A percentile compares a stretch with the other conserved stretches of the same genome.
phyloP scores from a whole-genome alignment of 2,329 filamentous ascomycete genomes.

The Bipolaris sorokiniana region DNA sequence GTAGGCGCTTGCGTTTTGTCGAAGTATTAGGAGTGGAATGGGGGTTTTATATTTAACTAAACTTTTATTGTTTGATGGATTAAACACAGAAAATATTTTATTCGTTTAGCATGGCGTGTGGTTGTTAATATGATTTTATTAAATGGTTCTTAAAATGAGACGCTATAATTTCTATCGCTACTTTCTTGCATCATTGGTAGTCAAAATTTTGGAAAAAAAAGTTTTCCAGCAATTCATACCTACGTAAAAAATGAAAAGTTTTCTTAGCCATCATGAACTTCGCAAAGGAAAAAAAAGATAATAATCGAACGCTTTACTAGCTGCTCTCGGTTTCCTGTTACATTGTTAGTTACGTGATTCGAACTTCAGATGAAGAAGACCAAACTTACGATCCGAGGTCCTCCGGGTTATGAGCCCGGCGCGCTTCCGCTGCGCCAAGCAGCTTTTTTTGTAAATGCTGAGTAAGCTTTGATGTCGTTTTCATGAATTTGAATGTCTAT shows the following conservation, averaged over 20 bases:
- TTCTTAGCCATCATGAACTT: no score
- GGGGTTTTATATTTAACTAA: background rate
- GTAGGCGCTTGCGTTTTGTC: conserved; percentile 1
- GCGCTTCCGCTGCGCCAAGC: conserved; percentile 45
- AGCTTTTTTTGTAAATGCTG: conserved; percentile 23
- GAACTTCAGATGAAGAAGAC: background rate
- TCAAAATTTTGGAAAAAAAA: no score
- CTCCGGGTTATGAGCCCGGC: conserved; percentile 48
- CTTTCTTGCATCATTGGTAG: no score
- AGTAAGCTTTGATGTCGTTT: no score
- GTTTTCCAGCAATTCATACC: no score
- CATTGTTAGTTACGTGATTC: background rate
- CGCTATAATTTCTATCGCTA: no score
- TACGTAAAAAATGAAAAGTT: no score
- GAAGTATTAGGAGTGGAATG: background rate
- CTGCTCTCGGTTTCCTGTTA: conserved; percentile 7
- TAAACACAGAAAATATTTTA: background rate
- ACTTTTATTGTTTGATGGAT: no score
- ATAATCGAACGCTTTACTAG: background rate
- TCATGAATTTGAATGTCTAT: no score
- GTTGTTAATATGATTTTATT: background rate
- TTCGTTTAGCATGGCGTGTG: background rate
- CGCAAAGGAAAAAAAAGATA: background rate
- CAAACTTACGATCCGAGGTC: conserved; percentile 31
- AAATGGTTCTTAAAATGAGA: background rate